Conservation (phyloP, 306 rosid species). For the Nissolia schottii region DNA sequence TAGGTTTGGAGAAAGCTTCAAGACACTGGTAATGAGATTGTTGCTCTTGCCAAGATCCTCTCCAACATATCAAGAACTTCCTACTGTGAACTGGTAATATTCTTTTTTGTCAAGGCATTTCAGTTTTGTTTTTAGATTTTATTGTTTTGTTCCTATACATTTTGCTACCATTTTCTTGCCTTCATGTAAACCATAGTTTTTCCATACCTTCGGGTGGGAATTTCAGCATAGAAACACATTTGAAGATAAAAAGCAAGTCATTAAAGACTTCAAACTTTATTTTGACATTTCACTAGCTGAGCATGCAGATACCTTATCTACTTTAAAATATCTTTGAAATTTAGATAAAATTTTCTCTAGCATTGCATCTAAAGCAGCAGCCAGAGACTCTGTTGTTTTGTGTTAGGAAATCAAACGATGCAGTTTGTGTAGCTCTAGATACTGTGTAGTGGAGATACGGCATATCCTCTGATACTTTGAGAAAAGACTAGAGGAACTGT, state of each 20-base stretch:
- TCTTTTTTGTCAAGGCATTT: too few relatives aligned
- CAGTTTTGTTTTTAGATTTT: background rate
- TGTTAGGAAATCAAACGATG: background rate
- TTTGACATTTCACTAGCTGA: background rate
- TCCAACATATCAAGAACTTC: conserved; percentile 59
- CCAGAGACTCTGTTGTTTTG: background rate
- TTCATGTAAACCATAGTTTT: conserved; percentile 12
- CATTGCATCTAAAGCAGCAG: background rate
- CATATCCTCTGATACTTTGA: background rate
- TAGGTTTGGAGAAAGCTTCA: conserved; percentile 85
- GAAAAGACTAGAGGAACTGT: background rate
- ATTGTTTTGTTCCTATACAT: background rate
- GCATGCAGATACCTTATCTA: background rate
- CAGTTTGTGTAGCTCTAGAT: background rate
- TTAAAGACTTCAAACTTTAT: conserved; percentile 29
- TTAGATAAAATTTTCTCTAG: background rate
- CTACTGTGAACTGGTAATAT: conserved; percentile 58
- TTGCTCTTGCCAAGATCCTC: conserved; percentile 67
- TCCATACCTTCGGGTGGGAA: conserved; percentile 41
- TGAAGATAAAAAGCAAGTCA: conserved; percentile 51
- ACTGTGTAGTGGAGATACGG: background rate
- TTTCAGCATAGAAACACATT: conserved; percentile 33
- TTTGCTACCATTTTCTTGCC: conserved; percentile 4
- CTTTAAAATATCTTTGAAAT: background rate
- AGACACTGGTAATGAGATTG: conserved; percentile 52